These are phyloP conservation scores for Pythium angustatum DNA, from an alignment of 352 stramenopile species.

Conservation along the genomic window DNA sequence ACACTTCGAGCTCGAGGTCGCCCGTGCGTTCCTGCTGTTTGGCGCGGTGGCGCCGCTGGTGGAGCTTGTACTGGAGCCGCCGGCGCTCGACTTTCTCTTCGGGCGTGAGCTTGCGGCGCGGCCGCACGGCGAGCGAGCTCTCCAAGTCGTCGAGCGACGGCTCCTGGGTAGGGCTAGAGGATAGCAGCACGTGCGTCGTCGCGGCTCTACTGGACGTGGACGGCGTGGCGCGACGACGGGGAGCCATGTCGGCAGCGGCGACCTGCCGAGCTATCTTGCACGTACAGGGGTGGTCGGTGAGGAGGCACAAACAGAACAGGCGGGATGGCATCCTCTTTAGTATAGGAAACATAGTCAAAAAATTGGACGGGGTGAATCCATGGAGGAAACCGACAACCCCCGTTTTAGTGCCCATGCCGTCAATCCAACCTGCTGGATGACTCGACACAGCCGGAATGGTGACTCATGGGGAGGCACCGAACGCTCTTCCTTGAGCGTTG, in stretches of 20 bases:
- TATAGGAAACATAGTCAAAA: no score
- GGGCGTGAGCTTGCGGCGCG: constrained; percentile 1
- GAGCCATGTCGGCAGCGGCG: background rate
- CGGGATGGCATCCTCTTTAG: no score
- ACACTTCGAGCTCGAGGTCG: constrained; percentile 34
- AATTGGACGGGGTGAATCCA: no score
- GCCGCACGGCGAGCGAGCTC: constrained; percentile 8
- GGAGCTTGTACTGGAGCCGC: constrained; percentile 70
- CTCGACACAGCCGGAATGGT: no score
- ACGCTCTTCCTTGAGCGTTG: no score
- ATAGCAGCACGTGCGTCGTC: background rate
- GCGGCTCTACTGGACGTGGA: background rate
- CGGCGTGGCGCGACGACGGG: background rate
- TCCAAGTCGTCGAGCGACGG: constrained; percentile 5
- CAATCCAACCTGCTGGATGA: no score
- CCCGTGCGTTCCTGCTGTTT: constrained; percentile 46
- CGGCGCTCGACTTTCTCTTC: constrained; percentile 51
- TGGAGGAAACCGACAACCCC: no score
- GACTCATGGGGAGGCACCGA: no score
- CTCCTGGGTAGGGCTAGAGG: background rate
- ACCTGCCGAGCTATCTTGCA: no score
- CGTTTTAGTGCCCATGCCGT: no score
- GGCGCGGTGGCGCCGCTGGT: constrained; percentile 64
- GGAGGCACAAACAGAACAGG: no score
- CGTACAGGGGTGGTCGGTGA: no score